Evolutionary conservation across 768 basidiomycete genomes (phyloP).

Genomic region (Mycena floridula): DNA sequence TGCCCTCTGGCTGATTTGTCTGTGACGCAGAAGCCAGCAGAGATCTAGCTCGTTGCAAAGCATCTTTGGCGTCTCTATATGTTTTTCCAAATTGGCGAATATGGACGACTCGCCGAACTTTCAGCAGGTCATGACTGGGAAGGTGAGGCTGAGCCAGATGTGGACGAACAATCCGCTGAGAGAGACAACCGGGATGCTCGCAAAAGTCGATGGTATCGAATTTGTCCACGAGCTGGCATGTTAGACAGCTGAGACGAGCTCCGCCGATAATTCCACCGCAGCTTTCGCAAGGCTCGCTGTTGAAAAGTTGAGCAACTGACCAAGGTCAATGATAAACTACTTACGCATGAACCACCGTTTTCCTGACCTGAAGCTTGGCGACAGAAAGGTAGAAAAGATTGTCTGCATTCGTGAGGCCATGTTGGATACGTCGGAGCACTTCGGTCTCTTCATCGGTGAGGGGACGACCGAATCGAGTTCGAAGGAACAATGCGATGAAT

Average conservation of each 20-base stretch:
- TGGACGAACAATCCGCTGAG: not conserved
- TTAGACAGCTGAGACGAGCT: conserved; percentile 10
- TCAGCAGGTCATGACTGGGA: conserved; percentile 11
- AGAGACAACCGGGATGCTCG: conserved; percentile 4
- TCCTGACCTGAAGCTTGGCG: conserved; percentile 13
- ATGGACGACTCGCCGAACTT: conserved; percentile 10
- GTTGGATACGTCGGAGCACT: conserved; percentile 14
- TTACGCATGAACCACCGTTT: conserved; percentile 17
- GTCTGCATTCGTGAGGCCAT: conserved; percentile 15
- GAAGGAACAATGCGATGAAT: conserved; percentile 22
- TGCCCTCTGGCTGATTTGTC: not conserved
- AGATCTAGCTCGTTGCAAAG: conserved; percentile 6
- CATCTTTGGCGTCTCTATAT: conserved; percentile 8
- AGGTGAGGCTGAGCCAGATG: conserved; percentile 5
- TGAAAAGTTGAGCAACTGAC: not conserved
- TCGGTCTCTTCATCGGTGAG: conserved; percentile 8
- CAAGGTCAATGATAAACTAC: conserved; percentile 3
- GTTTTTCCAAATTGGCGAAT: conserved; percentile 9
- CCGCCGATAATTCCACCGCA: conserved; percentile 12
- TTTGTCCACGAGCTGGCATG: conserved; percentile 8
- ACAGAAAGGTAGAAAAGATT: conserved; percentile 17
- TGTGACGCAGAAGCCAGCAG: conserved; percentile 2
- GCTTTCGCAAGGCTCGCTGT: conserved; percentile 8
- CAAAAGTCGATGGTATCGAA: conserved; percentile 3
- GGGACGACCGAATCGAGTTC: conserved; percentile 14